phyloP scores from a whole-genome alignment of 495 filamentous ascomycete genomes.

The Penicillium steckii region DNA sequence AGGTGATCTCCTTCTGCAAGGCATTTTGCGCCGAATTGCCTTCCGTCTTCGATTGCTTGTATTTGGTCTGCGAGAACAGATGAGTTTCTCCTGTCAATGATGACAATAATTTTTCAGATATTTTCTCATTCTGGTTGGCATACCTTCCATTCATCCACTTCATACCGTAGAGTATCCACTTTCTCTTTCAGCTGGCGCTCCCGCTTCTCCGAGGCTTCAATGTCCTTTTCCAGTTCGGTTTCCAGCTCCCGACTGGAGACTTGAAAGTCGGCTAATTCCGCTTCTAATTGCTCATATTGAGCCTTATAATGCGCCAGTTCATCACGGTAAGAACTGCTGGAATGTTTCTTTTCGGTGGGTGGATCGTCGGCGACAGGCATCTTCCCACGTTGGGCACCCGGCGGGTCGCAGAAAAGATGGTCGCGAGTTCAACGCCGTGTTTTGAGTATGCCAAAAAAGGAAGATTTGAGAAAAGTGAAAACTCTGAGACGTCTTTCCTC shows the following conservation, averaged over 20 bases:
- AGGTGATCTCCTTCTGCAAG: slow-evolving; percentile 95
- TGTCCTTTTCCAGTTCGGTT: slow-evolving; percentile 91
- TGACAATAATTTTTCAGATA: too few species aligned
- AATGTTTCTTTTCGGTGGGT: slow-evolving; percentile 60
- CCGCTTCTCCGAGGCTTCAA: slow-evolving; percentile 91
- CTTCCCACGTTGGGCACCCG: slow-evolving; percentile 35
- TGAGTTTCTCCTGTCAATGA: background rate
- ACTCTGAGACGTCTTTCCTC: background rate
- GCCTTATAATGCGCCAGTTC: slow-evolving; percentile 89
- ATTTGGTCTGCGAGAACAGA: slow-evolving; percentile 71
- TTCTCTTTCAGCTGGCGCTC: slow-evolving; percentile 84
- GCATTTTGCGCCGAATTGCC: slow-evolving; percentile 75
- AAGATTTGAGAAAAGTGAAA: background rate
- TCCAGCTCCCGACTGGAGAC: slow-evolving; percentile 91
- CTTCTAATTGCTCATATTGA: slow-evolving; percentile 90
- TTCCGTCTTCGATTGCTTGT: slow-evolving; percentile 91
- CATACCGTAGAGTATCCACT: slow-evolving; percentile 76
- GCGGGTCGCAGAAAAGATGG: slow-evolving; percentile 22
- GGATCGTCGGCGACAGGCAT: slow-evolving; percentile 61
- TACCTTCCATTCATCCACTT: slow-evolving; percentile 99
- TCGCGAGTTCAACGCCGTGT: slow-evolving; percentile 20
- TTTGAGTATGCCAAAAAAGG: slow-evolving; percentile 5
- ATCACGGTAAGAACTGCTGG: slow-evolving; percentile 59
- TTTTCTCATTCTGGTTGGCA: too few species aligned
- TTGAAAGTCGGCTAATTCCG: slow-evolving; percentile 92